phyloP scores from a whole-genome alignment of 495 filamentous ascomycete genomes.

The Trichocladium uniseriatum region DNA sequence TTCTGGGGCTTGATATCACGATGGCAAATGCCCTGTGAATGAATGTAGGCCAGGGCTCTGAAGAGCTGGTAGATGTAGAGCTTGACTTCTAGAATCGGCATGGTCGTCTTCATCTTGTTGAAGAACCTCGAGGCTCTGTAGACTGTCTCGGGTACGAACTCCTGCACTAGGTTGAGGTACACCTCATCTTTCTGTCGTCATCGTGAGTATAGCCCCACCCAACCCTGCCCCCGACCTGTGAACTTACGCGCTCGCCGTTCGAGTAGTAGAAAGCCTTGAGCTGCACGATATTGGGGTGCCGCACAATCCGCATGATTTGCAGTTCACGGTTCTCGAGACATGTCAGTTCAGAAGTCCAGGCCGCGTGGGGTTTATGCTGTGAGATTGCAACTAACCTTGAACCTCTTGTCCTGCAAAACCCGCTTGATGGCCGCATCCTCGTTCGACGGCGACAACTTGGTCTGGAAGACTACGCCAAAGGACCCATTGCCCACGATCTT shows the following conservation, averaged over 20 bases:
- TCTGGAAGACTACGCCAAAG: slow-evolving; percentile 98
- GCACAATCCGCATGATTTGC: slow-evolving; percentile 98
- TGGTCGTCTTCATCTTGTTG: slow-evolving; percentile 99
- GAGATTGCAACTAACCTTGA: slow-evolving; percentile 59
- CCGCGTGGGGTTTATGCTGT: background rate
- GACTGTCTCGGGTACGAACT: slow-evolving; percentile 97
- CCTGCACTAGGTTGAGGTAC: slow-evolving; percentile 94
- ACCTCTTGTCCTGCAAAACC: slow-evolving; percentile 96
- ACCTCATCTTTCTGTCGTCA: slow-evolving; percentile 87
- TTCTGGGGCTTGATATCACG: slow-evolving; percentile 99
- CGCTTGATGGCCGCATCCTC: slow-evolving; percentile 99
- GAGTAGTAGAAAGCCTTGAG: slow-evolving; percentile 99
- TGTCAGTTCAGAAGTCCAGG: slow-evolving; percentile 27
- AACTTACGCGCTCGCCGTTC: slow-evolving; percentile 90
- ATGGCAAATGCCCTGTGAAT: slow-evolving; percentile 98
- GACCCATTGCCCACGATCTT: slow-evolving; percentile 99
- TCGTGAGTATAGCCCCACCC: slow-evolving; percentile 13
- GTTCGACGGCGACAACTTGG: slow-evolving; percentile 90
- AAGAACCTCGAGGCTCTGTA: slow-evolving; percentile 98
- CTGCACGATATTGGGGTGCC: slow-evolving; percentile 97
- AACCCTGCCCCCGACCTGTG: background rate
- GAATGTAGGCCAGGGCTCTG: slow-evolving; percentile 95
- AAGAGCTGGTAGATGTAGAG: slow-evolving; percentile 99
- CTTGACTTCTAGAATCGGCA: slow-evolving; percentile 98
- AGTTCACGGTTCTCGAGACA: slow-evolving; percentile 80